These are phyloP conservation scores for Fusarium globosum DNA, from an alignment of 2,329 filamentous ascomycete genomes.

Conservation along the genomic window DNA sequence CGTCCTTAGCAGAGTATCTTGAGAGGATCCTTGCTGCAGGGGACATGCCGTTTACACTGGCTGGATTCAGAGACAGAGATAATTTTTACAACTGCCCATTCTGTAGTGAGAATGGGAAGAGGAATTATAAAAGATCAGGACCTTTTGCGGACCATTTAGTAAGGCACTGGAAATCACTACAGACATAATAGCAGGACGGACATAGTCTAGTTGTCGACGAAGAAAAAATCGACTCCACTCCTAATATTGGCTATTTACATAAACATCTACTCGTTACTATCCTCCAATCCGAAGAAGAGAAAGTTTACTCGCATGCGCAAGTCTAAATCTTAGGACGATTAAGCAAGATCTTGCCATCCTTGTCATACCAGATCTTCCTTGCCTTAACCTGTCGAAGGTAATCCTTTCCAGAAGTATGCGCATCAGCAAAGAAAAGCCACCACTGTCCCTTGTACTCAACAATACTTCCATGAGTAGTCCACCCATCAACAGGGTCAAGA, in stretches of 20 bases:
- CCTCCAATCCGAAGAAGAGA: neutral
- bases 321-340: neutral
- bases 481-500: conserved; percentile 11
- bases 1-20: neutral
- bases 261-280: neutral
- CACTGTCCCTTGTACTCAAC: conserved; percentile 16
- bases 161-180: neutral
- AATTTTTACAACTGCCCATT: neutral
- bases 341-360: conserved; percentile 13
- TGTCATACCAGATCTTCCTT: conserved; percentile 25
- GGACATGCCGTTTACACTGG: neutral
- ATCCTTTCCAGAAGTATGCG: conserved; percentile 10
- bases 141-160: neutral
- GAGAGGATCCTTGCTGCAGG: neutral
- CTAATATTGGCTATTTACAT: neutral
- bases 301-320: neutral
- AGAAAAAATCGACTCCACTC: neutral
- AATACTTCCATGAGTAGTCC: conserved; percentile 25
- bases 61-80: neutral
- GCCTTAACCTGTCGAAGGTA: conserved; percentile 19
- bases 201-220: too few species aligned
- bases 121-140: neutral
- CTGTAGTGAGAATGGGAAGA: neutral
- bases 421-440: conserved; percentile 25
- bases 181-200: neutral